Base-by-base conservation (phyloP, 2,329 filamentous ascomycete genomes). In the Neofusicoccum kwambonambiense region DNA sequence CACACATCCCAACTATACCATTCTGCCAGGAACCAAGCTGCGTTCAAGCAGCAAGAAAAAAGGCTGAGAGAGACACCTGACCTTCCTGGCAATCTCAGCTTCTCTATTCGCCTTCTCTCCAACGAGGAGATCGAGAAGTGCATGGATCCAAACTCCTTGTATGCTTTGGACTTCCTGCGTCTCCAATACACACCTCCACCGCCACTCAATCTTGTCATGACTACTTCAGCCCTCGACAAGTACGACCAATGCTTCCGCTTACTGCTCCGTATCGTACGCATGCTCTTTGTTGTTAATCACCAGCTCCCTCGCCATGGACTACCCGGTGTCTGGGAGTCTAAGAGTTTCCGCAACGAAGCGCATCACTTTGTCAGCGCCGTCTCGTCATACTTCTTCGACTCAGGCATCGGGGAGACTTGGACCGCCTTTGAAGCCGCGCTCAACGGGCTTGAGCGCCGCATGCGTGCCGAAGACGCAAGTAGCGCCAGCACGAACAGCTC, bases 131-230 rank as follows among this genome's bases (percentile, higher is more conserved):
- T 97, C 54, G 87, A 92, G 61, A 88, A 85, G 67, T 94, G 93
- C 76, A 89, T 96, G 83, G 87, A 98, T 70, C 89, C 92, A 0
- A 86, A 91, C 73, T 90, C 89, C 0, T 84, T 98, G 17, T 89
- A 94, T 73, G 95, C 95, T 0, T 82, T 98, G n/a, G 95, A 98
- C 76, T 98, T 99, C 72, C 82, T 99, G 15, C 87, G 92, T 1
- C 80, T 99, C 7, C 90, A 93, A 51, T 98, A 97, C 77, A 90
- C 89, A 45, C 84, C 93, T 0, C 90, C 93, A 0, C 76, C 85
- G 0, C 87, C 91, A 0, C 81, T 98, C 0, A 83, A 88, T 45
- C 82, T 88, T 0, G 84, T 98, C 67, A 88, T 99, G 47, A 93
- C 92, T 0, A 82, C 87, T 0, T 75, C 82, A 0, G 84, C 89